Conservation (phyloP, 139 green algal species). For the Pleodorina starrii region DNA sequence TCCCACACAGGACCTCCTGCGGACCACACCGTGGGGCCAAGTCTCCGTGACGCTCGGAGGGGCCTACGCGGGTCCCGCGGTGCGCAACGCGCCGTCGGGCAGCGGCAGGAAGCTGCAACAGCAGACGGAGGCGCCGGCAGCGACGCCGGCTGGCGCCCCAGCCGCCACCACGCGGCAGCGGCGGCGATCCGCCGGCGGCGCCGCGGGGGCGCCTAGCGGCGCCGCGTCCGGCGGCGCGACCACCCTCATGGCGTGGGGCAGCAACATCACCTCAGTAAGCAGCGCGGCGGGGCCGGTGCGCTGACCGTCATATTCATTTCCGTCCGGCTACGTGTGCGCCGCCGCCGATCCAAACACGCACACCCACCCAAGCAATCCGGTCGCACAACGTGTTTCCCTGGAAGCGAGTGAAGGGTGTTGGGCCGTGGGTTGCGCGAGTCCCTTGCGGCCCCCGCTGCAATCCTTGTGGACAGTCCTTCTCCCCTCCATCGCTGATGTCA, state of each 20-base stretch:
- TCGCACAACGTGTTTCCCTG: too few species aligned
- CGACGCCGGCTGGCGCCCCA: not conserved
- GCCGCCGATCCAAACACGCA: too few species aligned
- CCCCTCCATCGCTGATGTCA: too few species aligned
- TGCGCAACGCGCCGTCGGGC: not conserved
- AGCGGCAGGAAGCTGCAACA: not conserved
- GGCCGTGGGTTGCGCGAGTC: too few species aligned
- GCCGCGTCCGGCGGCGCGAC: not conserved
- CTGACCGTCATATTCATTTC: too few species aligned
- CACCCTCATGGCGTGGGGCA: not conserved
- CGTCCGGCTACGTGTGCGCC: too few species aligned
- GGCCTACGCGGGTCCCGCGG: conserved; percentile 40
- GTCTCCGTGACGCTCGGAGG: conserved; percentile 56
- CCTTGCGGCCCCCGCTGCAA: too few species aligned
- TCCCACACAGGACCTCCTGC: conserved; percentile 60
- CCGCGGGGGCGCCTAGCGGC: not conserved
- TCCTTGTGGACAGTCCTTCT: too few species aligned
- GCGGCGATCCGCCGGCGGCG: not conserved
- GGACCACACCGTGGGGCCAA: conserved; percentile 68
- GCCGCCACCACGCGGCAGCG: not conserved
- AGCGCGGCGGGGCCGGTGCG: too few species aligned
- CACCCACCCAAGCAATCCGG: too few species aligned
- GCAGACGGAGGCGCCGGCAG: not conserved
- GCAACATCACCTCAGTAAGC: not conserved
- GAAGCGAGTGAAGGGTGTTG: too few species aligned